Evolutionary conservation across 768 basidiomycete species (phyloP).

Genomic region (Thelephora aurantiotincta): DNA sequence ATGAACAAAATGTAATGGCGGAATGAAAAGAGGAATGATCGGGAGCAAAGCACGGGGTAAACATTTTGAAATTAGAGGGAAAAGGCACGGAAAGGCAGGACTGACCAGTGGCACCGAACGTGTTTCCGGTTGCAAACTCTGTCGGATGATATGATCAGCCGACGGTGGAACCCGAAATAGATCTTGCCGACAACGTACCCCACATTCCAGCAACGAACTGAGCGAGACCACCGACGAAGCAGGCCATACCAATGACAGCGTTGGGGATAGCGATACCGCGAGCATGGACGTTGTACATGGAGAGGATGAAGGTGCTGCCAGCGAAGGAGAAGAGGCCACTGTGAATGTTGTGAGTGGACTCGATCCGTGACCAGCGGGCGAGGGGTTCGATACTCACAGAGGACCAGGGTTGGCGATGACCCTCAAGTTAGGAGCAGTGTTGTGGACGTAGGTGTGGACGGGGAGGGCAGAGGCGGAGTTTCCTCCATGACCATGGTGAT

Average conservation of each 20-base stretch:
- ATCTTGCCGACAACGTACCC: conserved; percentile 38
- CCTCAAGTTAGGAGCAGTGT: conserved; percentile 4
- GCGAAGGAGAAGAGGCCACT: conserved; percentile 78
- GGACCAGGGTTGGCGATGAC: conserved; percentile 46
- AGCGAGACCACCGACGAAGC: conserved; percentile 72
- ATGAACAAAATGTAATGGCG: not conserved
- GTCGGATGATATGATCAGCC: not conserved
- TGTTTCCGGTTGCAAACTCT: conserved; percentile 36
- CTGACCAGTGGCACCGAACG: conserved; percentile 61
- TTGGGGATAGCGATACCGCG: conserved; percentile 46
- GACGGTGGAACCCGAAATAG: not conserved
- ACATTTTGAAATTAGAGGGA: not conserved
- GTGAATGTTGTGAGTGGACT: conserved; percentile 3
- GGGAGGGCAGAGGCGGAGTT: conserved; percentile 3
- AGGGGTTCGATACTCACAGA: conserved; percentile 25
- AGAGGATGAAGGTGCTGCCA: conserved; percentile 69
- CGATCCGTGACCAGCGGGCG: not conserved
- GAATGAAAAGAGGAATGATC: conserved; percentile 1
- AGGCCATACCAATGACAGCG: conserved; percentile 74
- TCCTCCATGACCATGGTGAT: too few relatives aligned
- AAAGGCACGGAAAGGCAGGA: conserved; percentile 2
- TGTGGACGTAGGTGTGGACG: conserved; percentile 7
- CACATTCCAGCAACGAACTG: conserved; percentile 88
- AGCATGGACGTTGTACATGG: conserved; percentile 51
- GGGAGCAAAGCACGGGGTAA: conserved; percentile 4